These are phyloP conservation scores for Nakazawaea siamensis DNA, from an alignment of 805 yeast species.

Conservation along the genomic window DNA sequence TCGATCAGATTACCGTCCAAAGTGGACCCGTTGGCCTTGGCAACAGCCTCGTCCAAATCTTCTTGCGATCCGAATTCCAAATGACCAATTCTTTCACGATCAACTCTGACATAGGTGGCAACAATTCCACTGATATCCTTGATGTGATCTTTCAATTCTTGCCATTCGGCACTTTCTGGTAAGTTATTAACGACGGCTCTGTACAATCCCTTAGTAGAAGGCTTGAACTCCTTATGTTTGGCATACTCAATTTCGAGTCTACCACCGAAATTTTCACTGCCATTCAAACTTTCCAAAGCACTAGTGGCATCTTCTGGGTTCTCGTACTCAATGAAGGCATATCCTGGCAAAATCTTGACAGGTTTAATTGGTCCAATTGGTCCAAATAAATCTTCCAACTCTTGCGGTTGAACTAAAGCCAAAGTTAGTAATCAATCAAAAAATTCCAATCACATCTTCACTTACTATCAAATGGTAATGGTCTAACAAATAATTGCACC, in stretches of 20 bases:
- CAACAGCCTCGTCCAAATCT: slow-evolving; percentile 66
- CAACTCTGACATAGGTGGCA: slow-evolving; percentile 54
- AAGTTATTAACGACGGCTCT: slow-evolving; percentile 63
- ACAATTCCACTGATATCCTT: slow-evolving; percentile 61
- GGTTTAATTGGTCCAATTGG: slow-evolving; percentile 61
- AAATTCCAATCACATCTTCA: slow-evolving; percentile 9
- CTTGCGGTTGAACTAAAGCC: slow-evolving; percentile 23
- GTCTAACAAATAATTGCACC: slow-evolving; percentile 30
- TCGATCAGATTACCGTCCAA: slow-evolving; percentile 61
- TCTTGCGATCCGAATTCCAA: slow-evolving; percentile 60
- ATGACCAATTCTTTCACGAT: slow-evolving; percentile 39
- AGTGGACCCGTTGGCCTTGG: slow-evolving; percentile 62
- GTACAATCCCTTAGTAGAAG: slow-evolving; percentile 62
- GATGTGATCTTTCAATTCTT: slow-evolving; percentile 84
- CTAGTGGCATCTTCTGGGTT: slow-evolving; percentile 44
- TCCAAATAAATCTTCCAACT: slow-evolving; percentile 60
- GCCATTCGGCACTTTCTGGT: slow-evolving; percentile 79
- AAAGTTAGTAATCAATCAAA: background rate
- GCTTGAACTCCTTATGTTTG: slow-evolving; percentile 30
- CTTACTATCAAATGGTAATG: slow-evolving; percentile 26
- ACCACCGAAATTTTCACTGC: slow-evolving; percentile 41
- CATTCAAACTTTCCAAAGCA: slow-evolving; percentile 39
- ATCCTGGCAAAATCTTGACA: slow-evolving; percentile 69
- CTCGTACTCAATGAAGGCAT: slow-evolving; percentile 84
- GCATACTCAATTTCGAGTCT: slow-evolving; percentile 46